phyloP scores from a whole-genome alignment of 257 asterid genomes.

The Anisodus acutangulus region DNA sequence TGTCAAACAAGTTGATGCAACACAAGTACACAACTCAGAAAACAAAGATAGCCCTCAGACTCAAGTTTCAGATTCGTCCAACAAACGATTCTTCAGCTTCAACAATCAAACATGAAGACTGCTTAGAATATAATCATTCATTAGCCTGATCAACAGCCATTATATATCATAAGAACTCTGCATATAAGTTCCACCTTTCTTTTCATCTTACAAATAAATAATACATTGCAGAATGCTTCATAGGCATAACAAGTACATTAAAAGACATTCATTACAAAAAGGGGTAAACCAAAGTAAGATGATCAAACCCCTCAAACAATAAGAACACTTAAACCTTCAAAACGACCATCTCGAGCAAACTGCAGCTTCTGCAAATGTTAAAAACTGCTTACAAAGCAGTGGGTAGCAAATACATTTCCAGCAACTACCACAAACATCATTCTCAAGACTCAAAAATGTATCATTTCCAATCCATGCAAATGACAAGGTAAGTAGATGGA shows the following conservation, averaged over 20 bases:
- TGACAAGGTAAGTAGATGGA: neutral
- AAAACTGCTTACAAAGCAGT: neutral
- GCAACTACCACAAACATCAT: slow-evolving; percentile 24
- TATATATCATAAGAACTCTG: neutral
- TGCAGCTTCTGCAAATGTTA: neutral
- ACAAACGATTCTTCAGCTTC: neutral
- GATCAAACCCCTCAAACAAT: slow-evolving; percentile 12
- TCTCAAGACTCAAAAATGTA: slow-evolving; percentile 12
- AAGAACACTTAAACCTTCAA: neutral
- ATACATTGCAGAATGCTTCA: neutral
- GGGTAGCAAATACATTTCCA: neutral
- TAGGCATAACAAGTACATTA: neutral
- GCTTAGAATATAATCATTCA: neutral
- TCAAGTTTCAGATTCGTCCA: neutral
- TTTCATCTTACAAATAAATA: neutral
- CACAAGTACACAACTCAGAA: neutral
- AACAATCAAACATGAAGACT: slow-evolving; percentile 12
- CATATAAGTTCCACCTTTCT: neutral
- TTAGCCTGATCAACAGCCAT: neutral
- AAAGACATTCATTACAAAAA: neutral
- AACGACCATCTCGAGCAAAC: neutral
- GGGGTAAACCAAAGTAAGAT: slow-evolving; percentile 9
- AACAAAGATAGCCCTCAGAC: neutral
- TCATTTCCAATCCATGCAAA: slow-evolving; percentile 26
- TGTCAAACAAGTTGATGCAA: neutral